phyloP scores from a whole-genome alignment of 2,329 filamentous ascomycete genomes.

The Exserohilum turcica region DNA sequence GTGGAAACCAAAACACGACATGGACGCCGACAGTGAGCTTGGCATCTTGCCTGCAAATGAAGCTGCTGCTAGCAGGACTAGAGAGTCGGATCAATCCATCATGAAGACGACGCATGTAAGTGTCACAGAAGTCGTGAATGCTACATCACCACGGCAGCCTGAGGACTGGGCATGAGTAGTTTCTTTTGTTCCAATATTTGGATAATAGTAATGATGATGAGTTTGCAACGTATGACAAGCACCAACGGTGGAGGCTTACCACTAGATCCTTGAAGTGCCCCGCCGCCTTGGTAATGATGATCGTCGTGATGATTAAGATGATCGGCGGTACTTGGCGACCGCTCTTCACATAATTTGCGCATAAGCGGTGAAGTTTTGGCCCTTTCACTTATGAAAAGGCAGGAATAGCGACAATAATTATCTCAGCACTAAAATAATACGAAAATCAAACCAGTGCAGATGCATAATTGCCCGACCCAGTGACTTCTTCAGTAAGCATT shows the following conservation, averaged over 20 bases:
- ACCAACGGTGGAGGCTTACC: too few relatives aligned
- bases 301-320: not conserved
- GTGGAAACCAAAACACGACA: slow-evolving; percentile 10
- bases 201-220: slow-evolving; percentile 3
- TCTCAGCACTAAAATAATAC: too few relatives aligned
- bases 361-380: too few relatives aligned
- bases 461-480: too few relatives aligned
- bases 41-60: slow-evolving; percentile 21
- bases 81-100: slow-evolving; percentile 13
- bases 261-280: too few relatives aligned
- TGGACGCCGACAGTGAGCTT: slow-evolving; percentile 25
- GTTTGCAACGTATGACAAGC: not conserved
- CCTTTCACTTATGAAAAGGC: too few relatives aligned
- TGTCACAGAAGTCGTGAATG: slow-evolving; percentile 14
- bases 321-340: not conserved
- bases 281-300: too few relatives aligned
- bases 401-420: too few relatives aligned
- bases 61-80: not conserved
- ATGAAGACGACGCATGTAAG: slow-evolving; percentile 23
- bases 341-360: too few relatives aligned
- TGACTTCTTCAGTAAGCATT: too few relatives aligned
- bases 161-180: slow-evolving; percentile 19
- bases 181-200: not conserved
- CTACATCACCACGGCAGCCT: slow-evolving; percentile 7
- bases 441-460: too few relatives aligned